A percentile compares a stretch with the other conserved stretches of the same genome.
phyloP scores from a whole-genome alignment of 2,329 filamentous ascomycete species.

The Aspergillus sp. region DNA sequence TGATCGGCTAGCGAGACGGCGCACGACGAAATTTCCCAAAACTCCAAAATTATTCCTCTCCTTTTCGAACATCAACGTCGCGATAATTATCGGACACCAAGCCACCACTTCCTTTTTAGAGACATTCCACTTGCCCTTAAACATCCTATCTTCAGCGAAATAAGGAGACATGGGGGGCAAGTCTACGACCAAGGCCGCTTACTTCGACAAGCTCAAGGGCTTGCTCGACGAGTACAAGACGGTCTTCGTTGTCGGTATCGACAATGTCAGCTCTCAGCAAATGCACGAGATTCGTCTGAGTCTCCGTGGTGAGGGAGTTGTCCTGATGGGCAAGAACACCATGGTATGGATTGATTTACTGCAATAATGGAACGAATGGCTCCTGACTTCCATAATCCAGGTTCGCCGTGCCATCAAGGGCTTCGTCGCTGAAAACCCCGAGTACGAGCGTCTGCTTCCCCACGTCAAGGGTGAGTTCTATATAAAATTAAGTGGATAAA shows the following conservation, averaged over 20 bases:
- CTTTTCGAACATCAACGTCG: slow-evolving; percentile 17
- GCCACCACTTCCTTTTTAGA: slow-evolving; percentile 4
- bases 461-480: slow-evolving; percentile 64
- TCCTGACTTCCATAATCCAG: slow-evolving; percentile 35
- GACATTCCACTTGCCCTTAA: slow-evolving; percentile 73
- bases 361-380: background rate
- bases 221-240: slow-evolving; percentile 94
- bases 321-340: slow-evolving; percentile 99
- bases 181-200: slow-evolving; percentile 82
- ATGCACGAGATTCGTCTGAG: slow-evolving; percentile 99
- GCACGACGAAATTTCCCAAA: slow-evolving; percentile 26
- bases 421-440: slow-evolving; percentile 80
- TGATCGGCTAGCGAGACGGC: slow-evolving; percentile 31
- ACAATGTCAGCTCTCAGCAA: slow-evolving; percentile 99
- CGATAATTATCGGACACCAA: slow-evolving; percentile 17
- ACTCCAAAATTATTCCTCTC: slow-evolving; percentile 10
- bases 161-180: slow-evolving; percentile 99
- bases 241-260: slow-evolving; percentile 93
- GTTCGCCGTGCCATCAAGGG: slow-evolving; percentile 96
- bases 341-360: slow-evolving; percentile 56
- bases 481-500: background rate
- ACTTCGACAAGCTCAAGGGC: slow-evolving; percentile 99
- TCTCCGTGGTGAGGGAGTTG: slow-evolving; percentile 84
- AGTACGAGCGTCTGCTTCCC: slow-evolving; percentile 96
- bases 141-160: slow-evolving; percentile 85